A percentile compares a stretch with the other conserved stretches of the same genome.
Evolutionary conservation across 768 basidiomycete genomes (phyloP).

Genomic region (Macrolepiota albuminosa): DNA sequence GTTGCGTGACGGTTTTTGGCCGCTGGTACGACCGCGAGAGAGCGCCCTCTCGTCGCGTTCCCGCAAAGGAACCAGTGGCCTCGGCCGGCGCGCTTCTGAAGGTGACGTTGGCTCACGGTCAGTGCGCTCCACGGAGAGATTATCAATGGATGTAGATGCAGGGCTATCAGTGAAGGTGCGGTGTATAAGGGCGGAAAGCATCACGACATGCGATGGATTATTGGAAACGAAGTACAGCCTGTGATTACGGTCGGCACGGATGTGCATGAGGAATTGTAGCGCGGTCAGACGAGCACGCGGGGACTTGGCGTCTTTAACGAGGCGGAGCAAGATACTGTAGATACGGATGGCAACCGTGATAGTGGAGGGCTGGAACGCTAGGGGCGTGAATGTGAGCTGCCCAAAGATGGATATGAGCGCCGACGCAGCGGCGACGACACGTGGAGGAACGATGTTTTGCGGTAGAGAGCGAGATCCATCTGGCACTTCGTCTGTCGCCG

Average conservation of each 20-base stretch:
- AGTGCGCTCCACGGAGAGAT: neutral
- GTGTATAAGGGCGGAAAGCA: slow-evolving; percentile 62
- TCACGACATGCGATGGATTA: slow-evolving; percentile 48
- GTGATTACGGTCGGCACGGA: slow-evolving; percentile 89
- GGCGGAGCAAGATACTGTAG: slow-evolving; percentile 45
- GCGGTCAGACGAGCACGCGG: slow-evolving; percentile 61
- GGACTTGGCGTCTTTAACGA: slow-evolving; percentile 43
- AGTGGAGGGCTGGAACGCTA: slow-evolving; percentile 42
- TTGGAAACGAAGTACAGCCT: slow-evolving; percentile 70
- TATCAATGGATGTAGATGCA: neutral
- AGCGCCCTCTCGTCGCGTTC: slow-evolving; percentile 47
- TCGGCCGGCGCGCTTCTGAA: slow-evolving; percentile 36
- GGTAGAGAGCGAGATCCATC: slow-evolving; percentile 19
- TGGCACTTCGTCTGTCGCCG: slow-evolving; percentile 29
- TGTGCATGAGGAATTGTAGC: slow-evolving; percentile 82
- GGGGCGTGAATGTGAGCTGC: slow-evolving; percentile 67
- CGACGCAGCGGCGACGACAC: slow-evolving; percentile 55
- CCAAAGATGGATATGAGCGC: slow-evolving; percentile 64
- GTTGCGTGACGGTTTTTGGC: slow-evolving; percentile 30
- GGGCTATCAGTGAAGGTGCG: slow-evolving; percentile 31
- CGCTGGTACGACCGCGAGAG: slow-evolving; percentile 47
- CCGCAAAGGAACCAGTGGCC: slow-evolving; percentile 39
- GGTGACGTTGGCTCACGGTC: slow-evolving; percentile 15
- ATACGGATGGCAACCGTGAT: slow-evolving; percentile 49
- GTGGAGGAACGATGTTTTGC: slow-evolving; percentile 28